phyloP scores from a whole-genome alignment of 1,139 yeast species.

The Saccharomyces hybrid region DNA sequence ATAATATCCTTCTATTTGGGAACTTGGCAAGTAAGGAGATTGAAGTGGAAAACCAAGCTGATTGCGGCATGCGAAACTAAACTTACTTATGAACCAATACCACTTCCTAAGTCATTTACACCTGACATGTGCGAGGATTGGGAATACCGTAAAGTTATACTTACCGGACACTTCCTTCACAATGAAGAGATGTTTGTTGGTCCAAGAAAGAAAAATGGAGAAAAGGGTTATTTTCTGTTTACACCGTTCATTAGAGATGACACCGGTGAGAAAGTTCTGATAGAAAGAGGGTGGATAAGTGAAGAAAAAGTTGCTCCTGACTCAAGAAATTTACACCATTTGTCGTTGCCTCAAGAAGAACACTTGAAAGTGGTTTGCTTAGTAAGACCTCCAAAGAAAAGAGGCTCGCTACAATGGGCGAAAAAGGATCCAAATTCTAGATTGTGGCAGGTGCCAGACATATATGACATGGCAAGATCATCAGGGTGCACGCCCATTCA shows the following conservation, averaged over 20 bases:
- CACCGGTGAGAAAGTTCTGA: slow-evolving; percentile 64
- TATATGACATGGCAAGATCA: slow-evolving; percentile 59
- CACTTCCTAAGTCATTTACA: slow-evolving; percentile 53
- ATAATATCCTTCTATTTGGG: slow-evolving; percentile 78
- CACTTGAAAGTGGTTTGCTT: slow-evolving; percentile 61
- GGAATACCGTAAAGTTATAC: slow-evolving; percentile 69
- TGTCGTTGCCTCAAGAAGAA: slow-evolving; percentile 67
- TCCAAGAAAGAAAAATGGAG: slow-evolving; percentile 72
- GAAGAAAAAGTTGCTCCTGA: slow-evolving; percentile 64
- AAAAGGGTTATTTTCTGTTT: slow-evolving; percentile 68
- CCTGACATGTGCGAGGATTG: slow-evolving; percentile 46
- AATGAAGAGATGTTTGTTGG: slow-evolving; percentile 88
- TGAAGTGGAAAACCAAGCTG: slow-evolving; percentile 82
- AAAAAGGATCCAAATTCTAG: slow-evolving; percentile 59
- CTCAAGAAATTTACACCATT: slow-evolving; percentile 51
- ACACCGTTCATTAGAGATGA: slow-evolving; percentile 74
- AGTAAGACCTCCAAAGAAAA: slow-evolving; percentile 61
- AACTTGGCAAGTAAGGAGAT: slow-evolving; percentile 84
- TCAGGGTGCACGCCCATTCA: slow-evolving; percentile 66
- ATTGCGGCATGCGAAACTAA: slow-evolving; percentile 78
- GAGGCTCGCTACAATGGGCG: slow-evolving; percentile 67
- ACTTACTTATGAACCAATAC: slow-evolving; percentile 62
- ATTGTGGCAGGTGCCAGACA: slow-evolving; percentile 64
- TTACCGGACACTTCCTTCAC: slow-evolving; percentile 74
- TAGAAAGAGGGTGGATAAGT: slow-evolving; percentile 90